Evolutionary conservation across 2,329 filamentous ascomycete genomes (phyloP).

Genomic region (Penicillium sp.): DNA sequence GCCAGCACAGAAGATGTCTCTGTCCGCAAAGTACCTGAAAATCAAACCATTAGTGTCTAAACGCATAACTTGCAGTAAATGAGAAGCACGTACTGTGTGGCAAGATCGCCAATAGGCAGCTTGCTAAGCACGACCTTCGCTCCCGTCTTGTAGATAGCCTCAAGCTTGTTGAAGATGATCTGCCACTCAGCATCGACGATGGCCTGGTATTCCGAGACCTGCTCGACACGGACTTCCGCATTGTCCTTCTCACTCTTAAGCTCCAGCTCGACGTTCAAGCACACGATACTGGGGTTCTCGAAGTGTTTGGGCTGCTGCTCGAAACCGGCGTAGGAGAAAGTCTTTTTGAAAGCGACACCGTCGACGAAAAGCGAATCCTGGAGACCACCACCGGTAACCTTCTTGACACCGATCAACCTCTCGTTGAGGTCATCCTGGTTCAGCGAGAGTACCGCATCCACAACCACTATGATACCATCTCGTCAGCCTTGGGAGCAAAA

Average conservation of each 20-base stretch:
- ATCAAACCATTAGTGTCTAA: neutral
- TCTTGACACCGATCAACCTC: conserved; percentile 97
- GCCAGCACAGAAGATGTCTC: conserved; percentile 96
- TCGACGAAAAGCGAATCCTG: conserved; percentile 97
- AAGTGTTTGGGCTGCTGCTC: conserved; percentile 98
- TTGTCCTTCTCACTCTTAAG: conserved; percentile 99
- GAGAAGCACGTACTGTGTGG: conserved; percentile 65
- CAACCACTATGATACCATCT: conserved; percentile 68
- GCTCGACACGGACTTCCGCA: conserved; percentile 94
- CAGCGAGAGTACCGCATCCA: conserved; percentile 90
- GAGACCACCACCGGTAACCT: conserved; percentile 91
- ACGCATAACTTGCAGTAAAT: neutral
- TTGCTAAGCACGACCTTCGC: conserved; percentile 98
- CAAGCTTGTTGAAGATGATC: conserved; percentile 99
- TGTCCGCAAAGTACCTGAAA: conserved; percentile 79
- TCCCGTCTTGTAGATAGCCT: conserved; percentile 87
- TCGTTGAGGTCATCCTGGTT: conserved; percentile 98
- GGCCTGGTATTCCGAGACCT: conserved; percentile 98
- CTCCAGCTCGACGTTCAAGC: conserved; percentile 95
- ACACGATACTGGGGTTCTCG: conserved; percentile 91
- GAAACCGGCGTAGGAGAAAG: conserved; percentile 97
- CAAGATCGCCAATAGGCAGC: conserved; percentile 93
- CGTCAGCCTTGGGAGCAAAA: conserved; percentile 14
- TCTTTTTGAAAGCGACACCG: conserved; percentile 99
- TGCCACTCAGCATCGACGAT: conserved; percentile 99